Percentiles rank a stretch among this genome's conserved stretches.
These are phyloP conservation scores for Ilex paraguariensis DNA, from an alignment of 305 asterid genomes.

Conservation along the genomic window DNA sequence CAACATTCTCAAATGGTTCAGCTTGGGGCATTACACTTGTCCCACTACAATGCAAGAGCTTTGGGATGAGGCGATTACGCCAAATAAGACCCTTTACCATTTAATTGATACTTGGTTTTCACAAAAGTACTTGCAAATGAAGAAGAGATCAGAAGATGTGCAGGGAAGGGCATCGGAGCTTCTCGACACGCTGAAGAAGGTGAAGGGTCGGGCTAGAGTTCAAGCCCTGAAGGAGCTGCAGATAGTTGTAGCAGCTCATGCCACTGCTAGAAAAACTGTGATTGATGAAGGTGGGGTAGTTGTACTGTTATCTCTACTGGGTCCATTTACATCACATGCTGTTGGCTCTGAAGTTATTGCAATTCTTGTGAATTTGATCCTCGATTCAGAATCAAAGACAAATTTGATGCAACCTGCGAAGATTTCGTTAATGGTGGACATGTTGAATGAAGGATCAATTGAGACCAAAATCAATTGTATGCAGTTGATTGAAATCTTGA, in stretches of 20 bases:
- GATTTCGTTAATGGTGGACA: slow-evolving; percentile 1
- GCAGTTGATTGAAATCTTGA: background rate
- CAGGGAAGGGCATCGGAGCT: background rate
- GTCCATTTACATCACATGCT: slow-evolving; percentile 1
- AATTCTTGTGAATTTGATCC: background rate
- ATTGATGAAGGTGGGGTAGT: background rate
- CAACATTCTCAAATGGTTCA: background rate
- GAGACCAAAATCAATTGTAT: background rate
- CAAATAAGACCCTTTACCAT: background rate
- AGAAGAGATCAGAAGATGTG: background rate
- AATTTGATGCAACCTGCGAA: slow-evolving; percentile 1
- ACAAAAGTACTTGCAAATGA: background rate
- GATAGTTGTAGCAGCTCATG: background rate
- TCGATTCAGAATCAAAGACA: background rate
- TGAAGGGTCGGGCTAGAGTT: background rate
- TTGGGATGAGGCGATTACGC: background rate
- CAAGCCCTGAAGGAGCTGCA: background rate
- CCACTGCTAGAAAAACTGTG: background rate
- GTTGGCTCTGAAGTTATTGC: background rate
- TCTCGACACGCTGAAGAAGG: background rate
- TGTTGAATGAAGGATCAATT: slow-evolving; percentile 5
- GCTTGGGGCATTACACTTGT: background rate
- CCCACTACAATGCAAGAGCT: background rate
- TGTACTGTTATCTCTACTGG: background rate
- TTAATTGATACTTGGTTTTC: background rate